Base-by-base conservation (phyloP, 2,329 filamentous ascomycete genomes). In the Monilinia fructigena region DNA sequence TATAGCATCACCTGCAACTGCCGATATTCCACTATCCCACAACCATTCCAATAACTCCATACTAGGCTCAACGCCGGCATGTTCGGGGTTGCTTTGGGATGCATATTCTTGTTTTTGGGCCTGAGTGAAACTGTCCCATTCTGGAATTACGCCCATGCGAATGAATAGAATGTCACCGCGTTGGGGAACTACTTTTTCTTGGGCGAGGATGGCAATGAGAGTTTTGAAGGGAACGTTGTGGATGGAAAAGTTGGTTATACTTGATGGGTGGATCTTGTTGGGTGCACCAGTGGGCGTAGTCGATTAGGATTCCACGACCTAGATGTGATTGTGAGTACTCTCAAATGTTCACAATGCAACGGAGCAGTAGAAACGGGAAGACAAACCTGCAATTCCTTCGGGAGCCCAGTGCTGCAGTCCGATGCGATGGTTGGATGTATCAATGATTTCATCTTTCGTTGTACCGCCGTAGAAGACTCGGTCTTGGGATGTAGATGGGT, bases 251-350 rank as follows among this genome's bases (percentile, higher is more conserved):
- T 85, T 78, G 67, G 88, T 82, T 82, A 52, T 85, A 86, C 58
- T 80, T 72, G 64, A 89, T 83, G 4, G 53, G 54, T 6, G 54
- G 42, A 45, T 81, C 82, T 54, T 86, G 81, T 42, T 78, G 77
- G 20, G 80, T 79, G 2, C 87, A 86, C 82, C 87, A 91, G 11
- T 64, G 54, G 18, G 60, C 45, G 65, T 82, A 86, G 72, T 88
- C 85, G 0, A 85, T 74, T 0, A 85, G 74, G 2, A 85, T 77
- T 23, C 82, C 82, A 0, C 83, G 79, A 3, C 82, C 82, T 4
- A 8, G 40, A n/a, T n/a, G 42, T 42, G 5, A 40, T 23, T 59
- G 7, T 59, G 5, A 48, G 28, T 23, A 18, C 14, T 26, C 42
- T 11, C 26, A 14, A 42, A 42, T 3, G n/a, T 28, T 6, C 4